Percentiles rank a stretch among this genome's conserved stretches.
These are phyloP conservation scores for Penicillium sp. DNA, from an alignment of 2,329 filamentous ascomycete genomes.

Conservation along the genomic window DNA sequence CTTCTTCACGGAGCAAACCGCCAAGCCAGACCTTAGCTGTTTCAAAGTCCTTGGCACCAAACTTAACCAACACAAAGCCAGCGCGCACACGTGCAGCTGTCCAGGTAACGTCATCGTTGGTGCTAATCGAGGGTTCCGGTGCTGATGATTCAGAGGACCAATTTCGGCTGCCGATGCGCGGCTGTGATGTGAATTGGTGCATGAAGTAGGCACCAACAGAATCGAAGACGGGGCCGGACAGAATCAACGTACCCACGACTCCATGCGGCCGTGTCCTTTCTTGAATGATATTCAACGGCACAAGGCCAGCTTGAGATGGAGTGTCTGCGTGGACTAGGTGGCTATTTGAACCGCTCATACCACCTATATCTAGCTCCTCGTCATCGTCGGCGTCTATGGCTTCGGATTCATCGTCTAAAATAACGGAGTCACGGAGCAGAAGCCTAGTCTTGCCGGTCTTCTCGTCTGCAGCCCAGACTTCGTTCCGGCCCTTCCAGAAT, in stretches of 20 bases:
- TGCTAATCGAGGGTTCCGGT: slow-evolving; percentile 40
- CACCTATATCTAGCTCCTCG: slow-evolving; percentile 35
- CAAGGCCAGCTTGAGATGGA: slow-evolving; percentile 18
- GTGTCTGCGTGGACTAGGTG: slow-evolving; percentile 14
- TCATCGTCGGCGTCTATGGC: slow-evolving; percentile 16
- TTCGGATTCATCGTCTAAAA: slow-evolving; percentile 61
- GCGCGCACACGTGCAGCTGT: slow-evolving; percentile 73
- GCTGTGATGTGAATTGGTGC: slow-evolving; percentile 72
- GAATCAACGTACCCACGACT: slow-evolving; percentile 80
- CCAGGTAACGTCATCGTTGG: slow-evolving; percentile 65
- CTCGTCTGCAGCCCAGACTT: slow-evolving; percentile 56
- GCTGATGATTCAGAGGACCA: slow-evolving; percentile 52
- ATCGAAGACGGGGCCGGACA: slow-evolving; percentile 71
- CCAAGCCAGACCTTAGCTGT: slow-evolving; percentile 78
- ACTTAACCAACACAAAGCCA: slow-evolving; percentile 87
- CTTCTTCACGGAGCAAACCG: slow-evolving; percentile 72
- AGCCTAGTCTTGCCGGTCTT: slow-evolving; percentile 56
- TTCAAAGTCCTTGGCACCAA: slow-evolving; percentile 80
- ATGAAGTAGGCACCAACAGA: slow-evolving; percentile 73
- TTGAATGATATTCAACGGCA: slow-evolving; percentile 31
- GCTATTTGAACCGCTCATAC: slow-evolving; percentile 6
- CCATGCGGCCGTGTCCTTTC: slow-evolving; percentile 72
- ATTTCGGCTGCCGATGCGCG: slow-evolving; percentile 78
- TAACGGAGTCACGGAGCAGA: slow-evolving; percentile 80
- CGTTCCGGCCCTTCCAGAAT: slow-evolving; percentile 80